Base-by-base conservation (phyloP, 768 basidiomycete genomes). In the Phaeolepiota aurea region DNA sequence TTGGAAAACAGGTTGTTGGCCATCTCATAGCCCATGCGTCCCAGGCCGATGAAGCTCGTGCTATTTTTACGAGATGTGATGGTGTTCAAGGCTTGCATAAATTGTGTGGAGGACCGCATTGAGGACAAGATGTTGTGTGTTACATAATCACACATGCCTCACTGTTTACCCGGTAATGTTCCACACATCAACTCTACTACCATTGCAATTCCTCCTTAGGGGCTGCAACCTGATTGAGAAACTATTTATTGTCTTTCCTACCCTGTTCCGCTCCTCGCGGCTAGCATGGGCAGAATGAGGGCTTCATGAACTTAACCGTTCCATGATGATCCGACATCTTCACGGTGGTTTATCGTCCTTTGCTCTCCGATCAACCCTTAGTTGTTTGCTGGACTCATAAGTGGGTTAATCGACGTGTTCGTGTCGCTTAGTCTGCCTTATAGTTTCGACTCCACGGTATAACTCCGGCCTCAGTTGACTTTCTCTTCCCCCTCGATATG, bases 21-120 rank as follows among this genome's bases (percentile, higher is more conserved):
- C 90, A 92, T 92, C 58, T 88, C 82, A 32, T 76, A 77, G 31
- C 89, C 89, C 89, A 93, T 92, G 32, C 81, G 73, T 30, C 89
- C 89, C 10, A 93, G 74, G 5, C 90, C 89, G 39, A 93, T 82
- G 64, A 93, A 91, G 40, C 77, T 79, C 22, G 79, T 76, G 55
- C 70, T 76, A 40, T 65, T 74, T 15, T 61, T 52, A 25, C 77
- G 73, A 28, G 54, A 37, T 3, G 55, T 47, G 9, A 55, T 50
- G 28, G 59, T 59, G 20, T 65, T 56, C 12, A 71, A 44, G 2
- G 52, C 54, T 42, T 69, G 67, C 35, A 79, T 57, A 25, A 57
- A 55, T 28, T 66, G 63, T 38, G 63, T 32, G 13, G 78, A 71
- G 4, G 76, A 61, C 44, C 65, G 69, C 82, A 84, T 84, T 33